Base-by-base conservation (phyloP, 441 rosid genomes). In the Pelargonium cotyledonis region DNA sequence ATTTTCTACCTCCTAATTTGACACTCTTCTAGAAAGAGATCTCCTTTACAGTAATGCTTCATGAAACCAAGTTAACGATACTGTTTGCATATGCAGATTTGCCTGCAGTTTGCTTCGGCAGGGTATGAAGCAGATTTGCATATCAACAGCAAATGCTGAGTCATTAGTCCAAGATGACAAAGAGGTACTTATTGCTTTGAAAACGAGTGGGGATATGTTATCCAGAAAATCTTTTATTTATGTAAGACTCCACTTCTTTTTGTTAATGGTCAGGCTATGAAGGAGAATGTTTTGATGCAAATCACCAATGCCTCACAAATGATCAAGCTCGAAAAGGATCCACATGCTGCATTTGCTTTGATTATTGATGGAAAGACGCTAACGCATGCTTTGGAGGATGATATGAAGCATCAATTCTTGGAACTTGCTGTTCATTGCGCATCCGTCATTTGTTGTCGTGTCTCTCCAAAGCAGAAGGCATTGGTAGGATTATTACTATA, bases 401-500 rank as follows among this genome's bases (percentile, higher is more conserved):
- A 82, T 67, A 65, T 82, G 66, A 81, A 83, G 83, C 73, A 77
- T 5, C 71, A 35, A 40, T 84, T 88, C 77, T 81, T 88, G 65
- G 81, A 78, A 63, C 85, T 88, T 67, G 90, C 93, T 12, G 71
- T 85, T 46, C 76, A 86, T 29, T 88, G 93, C 75, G 87, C 93
- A 21, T 86, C 93, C 38, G 93, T 88, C 61, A 88, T 88, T 71
- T 88, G 90, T 71, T 88, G 93, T 60, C 89, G 93, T 51, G 85
- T 90, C 73, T 88, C 93, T 18, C 93, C 93, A 70, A 84, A 85
- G 77, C 93, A 88, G 77, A 88, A 88, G 79, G 93, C 93, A 72
- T 61, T 88, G 90, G 93, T 88, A 72, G 53, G 84, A 72, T 72
- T 16, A 38, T 9, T 58, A 55, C n/a, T 65, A 23, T 49, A 57